Evolutionary conservation across 2,329 filamentous ascomycete species (phyloP), one percentile per base, ranked within the genome.

Genomic region (Alternaria tenuissima): DNA sequence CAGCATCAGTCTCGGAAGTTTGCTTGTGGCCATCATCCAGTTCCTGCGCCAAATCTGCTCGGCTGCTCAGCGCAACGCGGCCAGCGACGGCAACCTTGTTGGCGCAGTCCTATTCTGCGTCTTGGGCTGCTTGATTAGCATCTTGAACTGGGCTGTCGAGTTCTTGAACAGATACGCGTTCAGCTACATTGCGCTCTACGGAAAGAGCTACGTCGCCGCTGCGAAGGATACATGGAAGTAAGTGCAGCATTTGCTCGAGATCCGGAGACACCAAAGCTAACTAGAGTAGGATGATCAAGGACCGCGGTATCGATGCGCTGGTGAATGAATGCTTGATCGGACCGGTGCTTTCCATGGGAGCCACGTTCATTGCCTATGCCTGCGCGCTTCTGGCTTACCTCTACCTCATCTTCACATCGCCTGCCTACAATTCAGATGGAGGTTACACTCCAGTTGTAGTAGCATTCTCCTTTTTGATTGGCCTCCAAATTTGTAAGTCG

Each of bases 111-210:
- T 91, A 28, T 92, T 92, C 76, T 96, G 92, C 76, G 76, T 93
- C 49, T 79, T 96, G 1, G 87, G 89, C 12, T 97, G 92, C 76
- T 74, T 97, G 47, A 89, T 97, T 57, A 81, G 86, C 3, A 73
- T 97, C 2, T 80, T 97, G 2, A 88, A 97, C 67, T 97, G 94
- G 93, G 90, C 90, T 0, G 88, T 95, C 1, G 85, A 93, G 65
- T 95, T 97, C 72, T 84, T 97, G 80, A 98, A 98, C 80, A 88
- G 93, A 69, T 97, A 96, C 69, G 93, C 93, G 1, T 97, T 96
- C 79, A 93, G 89, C 30, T 93, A 97, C 75, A 96, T 98, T 73
- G 93, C 94, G 0, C 84, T 97, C 0, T 97, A 97, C 75, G 94
- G 94, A 18, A 96, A 96, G 78, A 82, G 91, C 1, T 98, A 97